phyloP scores from a whole-genome alignment of 306 rosid species.

The Rubus idaeus region DNA sequence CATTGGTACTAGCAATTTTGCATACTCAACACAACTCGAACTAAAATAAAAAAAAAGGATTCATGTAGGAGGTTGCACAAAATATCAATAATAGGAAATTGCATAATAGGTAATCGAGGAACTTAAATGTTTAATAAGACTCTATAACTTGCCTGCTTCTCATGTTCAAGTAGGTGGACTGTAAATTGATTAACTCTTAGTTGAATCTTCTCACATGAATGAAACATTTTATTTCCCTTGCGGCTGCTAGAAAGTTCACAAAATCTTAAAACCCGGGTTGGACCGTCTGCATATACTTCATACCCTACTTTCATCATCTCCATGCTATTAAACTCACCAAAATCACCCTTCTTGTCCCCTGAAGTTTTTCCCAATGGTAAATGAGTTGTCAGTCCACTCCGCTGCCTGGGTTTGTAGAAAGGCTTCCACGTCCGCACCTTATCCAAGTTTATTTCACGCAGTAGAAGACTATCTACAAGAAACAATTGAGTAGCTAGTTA shows the following conservation, averaged over 20 bases:
- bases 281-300: constrained; percentile 96
- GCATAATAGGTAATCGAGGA: constrained; percentile 14
- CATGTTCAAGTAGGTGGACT: constrained; percentile 64
- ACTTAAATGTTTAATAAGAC: constrained; percentile 22
- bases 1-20: background rate
- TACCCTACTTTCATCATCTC: constrained; percentile 69
- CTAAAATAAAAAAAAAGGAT: background rate
- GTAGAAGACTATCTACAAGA: constrained; percentile 58
- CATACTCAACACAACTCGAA: background rate
- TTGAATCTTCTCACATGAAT: constrained; percentile 57
- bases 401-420: constrained; percentile 61
- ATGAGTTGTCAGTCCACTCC: constrained; percentile 48
- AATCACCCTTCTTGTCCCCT: constrained; percentile 31
- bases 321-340: constrained; percentile 33
- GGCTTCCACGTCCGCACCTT: constrained; percentile 87
- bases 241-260: constrained; percentile 66
- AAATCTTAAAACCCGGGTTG: constrained; percentile 77
- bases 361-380: constrained; percentile 47
- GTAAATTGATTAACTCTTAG: constrained; percentile 68
- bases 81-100: constrained; percentile 20
- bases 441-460: constrained; percentile 86
- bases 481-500: constrained; percentile 26
- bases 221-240: constrained; percentile 44
- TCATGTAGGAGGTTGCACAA: constrained; percentile 1
- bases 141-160: constrained; percentile 60